Conservation (phyloP, 169 alveolate genomes). For the Plasmodium chabaudi region DNA sequence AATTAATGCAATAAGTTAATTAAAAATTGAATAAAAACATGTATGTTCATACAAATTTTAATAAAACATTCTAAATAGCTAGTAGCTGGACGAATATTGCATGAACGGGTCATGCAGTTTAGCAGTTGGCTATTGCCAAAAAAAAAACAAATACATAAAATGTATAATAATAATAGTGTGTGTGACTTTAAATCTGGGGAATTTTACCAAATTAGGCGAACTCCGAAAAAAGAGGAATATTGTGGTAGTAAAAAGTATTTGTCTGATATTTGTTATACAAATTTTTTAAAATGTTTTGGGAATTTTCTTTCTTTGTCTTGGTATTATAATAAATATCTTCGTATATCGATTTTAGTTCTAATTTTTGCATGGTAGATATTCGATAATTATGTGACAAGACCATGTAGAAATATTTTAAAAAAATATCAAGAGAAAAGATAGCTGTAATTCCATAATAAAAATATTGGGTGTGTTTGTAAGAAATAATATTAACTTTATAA, state of each 20-base stretch:
- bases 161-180: no score
- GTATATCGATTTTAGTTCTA: constrained; percentile 53
- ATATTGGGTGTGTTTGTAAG: constrained; percentile 10
- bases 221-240: constrained; percentile 64
- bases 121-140: no score
- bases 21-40: no score
- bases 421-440: constrained; percentile 12
- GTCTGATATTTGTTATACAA: constrained; percentile 34
- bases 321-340: constrained; percentile 34
- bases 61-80: no score
- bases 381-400: constrained; percentile 34
- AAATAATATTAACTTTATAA: constrained; percentile 1
- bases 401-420: constrained; percentile 37
- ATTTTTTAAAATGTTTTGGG: constrained; percentile 6
- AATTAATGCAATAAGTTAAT: no score
- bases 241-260: constrained; percentile 37
- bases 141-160: no score
- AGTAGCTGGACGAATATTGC: no score
- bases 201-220: neutral
- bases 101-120: no score
- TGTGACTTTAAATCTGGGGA: neutral
- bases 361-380: constrained; percentile 5
- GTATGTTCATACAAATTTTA: no score
- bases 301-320: neutral
- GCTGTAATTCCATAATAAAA: constrained; percentile 11